Percentiles rank a stretch among this genome's conserved stretches.
Evolutionary conservation across 2,329 filamentous ascomycete species (phyloP).

Genomic region (Incumbomyces lentus): DNA sequence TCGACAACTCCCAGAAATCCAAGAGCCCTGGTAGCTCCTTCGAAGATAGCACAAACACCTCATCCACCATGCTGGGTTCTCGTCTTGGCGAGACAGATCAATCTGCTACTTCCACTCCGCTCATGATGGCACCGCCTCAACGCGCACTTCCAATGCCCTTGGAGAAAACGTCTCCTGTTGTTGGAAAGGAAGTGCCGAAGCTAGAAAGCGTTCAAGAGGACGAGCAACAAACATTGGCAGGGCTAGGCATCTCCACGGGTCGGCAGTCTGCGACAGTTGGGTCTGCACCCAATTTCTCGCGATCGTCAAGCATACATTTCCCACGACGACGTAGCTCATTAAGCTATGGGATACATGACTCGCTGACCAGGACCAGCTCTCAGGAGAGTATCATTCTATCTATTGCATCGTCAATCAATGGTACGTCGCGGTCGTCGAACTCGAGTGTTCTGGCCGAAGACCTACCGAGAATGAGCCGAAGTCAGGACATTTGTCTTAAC

Average conservation of each 20-base stretch:
- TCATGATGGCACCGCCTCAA: constrained; percentile 12
- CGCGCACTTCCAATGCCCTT: not conserved
- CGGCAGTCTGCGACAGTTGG: not conserved
- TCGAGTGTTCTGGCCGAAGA: constrained; percentile 38
- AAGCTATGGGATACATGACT: constrained; percentile 26
- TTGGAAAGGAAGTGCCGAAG: not conserved
- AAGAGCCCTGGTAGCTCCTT: not conserved
- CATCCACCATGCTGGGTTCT: not conserved
- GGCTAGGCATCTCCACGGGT: constrained; percentile 1
- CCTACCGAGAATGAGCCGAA: constrained; percentile 21
- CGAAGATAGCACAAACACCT: constrained; percentile 1
- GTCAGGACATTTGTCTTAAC: constrained; percentile 18
- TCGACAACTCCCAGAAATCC: no score
- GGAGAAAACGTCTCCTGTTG: not conserved
- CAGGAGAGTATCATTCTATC: constrained; percentile 47
- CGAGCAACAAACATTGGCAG: not conserved
- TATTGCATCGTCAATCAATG: constrained; percentile 36
- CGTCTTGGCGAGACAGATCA: constrained; percentile 5
- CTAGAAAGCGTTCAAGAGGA: constrained; percentile 3
- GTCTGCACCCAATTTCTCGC: not conserved
- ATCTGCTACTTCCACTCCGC: constrained; percentile 15
- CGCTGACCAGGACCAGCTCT: constrained; percentile 47
- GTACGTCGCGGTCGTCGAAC: constrained; percentile 38
- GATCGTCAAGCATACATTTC: constrained; percentile 3
- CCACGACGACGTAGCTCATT: not conserved